Percentiles rank a stretch among this genome's conserved stretches.
phyloP scores from a whole-genome alignment of 2,329 filamentous ascomycete species.

The Triangularia setosa region DNA sequence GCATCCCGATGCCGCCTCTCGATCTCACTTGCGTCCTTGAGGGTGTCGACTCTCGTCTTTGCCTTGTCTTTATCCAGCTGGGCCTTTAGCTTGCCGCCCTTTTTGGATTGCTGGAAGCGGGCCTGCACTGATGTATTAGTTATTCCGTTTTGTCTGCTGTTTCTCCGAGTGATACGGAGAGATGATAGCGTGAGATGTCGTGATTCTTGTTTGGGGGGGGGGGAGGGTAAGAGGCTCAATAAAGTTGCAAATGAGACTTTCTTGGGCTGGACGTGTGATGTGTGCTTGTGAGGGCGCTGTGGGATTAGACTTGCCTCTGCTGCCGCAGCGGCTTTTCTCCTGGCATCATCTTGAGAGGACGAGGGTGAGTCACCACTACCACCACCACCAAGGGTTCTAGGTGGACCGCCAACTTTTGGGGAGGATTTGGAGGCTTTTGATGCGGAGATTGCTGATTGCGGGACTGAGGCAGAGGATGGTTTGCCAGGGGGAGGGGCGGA shows the following conservation, averaged over 20 bases:
- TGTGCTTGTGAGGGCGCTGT: no score
- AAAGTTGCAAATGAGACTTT: no score
- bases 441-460: slow-evolving; percentile 34
- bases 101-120: slow-evolving; percentile 13
- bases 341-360: slow-evolving; percentile 52
- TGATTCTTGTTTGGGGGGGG: no score
- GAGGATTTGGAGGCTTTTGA: slow-evolving; percentile 31
- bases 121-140: background rate
- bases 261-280: no score
- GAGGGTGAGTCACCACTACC: slow-evolving; percentile 26
- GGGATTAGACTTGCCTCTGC: slow-evolving; percentile 66
- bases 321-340: slow-evolving; percentile 70
- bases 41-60: slow-evolving; percentile 63
- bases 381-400: slow-evolving; percentile 61
- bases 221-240: no score
- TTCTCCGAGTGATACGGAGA: no score
- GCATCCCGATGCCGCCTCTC: slow-evolving; percentile 64
- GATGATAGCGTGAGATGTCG: no score
- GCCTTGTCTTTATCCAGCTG: slow-evolving; percentile 74
- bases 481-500: slow-evolving; percentile 43
- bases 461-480: slow-evolving; percentile 50
- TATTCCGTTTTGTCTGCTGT: no score
- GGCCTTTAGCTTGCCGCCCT: slow-evolving; percentile 57
- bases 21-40: slow-evolving; percentile 64
- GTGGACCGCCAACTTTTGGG: slow-evolving; percentile 49